Conservation (phyloP, 73 alveolate species). For the Symbiodinium pilosum region DNA sequence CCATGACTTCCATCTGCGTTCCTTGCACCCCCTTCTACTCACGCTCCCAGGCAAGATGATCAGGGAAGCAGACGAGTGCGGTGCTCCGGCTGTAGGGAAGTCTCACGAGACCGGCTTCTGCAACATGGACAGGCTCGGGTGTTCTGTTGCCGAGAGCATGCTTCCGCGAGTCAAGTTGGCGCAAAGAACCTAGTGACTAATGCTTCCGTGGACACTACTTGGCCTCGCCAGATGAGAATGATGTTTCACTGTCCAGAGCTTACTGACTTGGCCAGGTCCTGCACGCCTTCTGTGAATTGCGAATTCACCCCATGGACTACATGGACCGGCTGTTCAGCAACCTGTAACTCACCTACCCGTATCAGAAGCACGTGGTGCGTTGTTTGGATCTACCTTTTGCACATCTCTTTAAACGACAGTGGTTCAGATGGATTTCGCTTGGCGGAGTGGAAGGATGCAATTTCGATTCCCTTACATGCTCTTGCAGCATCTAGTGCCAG, state of each 20-base stretch:
- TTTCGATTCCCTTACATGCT: background rate
- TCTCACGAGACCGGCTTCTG: conserved; percentile 92
- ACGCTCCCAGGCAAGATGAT: background rate
- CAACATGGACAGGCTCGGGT: conserved; percentile 39
- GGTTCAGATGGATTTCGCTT: too few species aligned
- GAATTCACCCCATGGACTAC: conserved; percentile 12
- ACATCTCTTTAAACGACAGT: too few species aligned
- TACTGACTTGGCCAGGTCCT: background rate
- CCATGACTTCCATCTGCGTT: background rate
- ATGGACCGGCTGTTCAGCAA: background rate
- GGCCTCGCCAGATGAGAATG: too few species aligned
- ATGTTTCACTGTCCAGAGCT: too few species aligned
- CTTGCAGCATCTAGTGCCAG: background rate
- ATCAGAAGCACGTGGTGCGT: too few species aligned
- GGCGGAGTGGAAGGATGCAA: background rate
- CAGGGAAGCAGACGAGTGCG: conserved; percentile 51
- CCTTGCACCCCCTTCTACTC: too few species aligned
- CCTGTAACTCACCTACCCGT: background rate
- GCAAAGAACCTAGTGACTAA: too few species aligned
- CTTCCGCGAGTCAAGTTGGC: too few species aligned
- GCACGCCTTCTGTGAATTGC: conserved; percentile 30
- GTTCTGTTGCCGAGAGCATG: too few species aligned
- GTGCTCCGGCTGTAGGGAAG: conserved; percentile 48
- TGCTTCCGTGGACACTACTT: too few species aligned
- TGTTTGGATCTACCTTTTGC: too few species aligned